Evolutionary conservation across 2,329 filamentous ascomycete genomes (phyloP).

Genomic region (Sarocladium brachiariae): DNA sequence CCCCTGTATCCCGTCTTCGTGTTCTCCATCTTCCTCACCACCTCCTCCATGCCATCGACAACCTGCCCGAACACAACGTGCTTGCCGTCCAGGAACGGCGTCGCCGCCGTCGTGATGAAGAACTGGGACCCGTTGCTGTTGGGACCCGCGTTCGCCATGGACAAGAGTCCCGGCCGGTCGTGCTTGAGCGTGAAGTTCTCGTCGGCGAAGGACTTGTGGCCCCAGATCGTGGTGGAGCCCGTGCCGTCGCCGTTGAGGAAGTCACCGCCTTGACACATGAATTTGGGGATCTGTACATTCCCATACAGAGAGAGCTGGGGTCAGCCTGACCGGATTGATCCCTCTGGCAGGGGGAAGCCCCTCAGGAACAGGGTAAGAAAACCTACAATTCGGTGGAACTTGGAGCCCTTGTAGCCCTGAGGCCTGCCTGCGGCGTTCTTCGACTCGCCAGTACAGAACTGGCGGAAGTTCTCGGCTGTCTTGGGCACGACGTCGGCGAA

Average conservation of each 20-base stretch:
- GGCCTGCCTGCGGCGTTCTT: slow-evolving; percentile 71
- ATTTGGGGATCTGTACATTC: slow-evolving; percentile 94
- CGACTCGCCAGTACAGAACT: slow-evolving; percentile 91
- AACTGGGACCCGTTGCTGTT: slow-evolving; percentile 95
- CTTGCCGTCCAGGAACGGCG: slow-evolving; percentile 84
- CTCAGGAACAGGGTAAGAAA: too few species aligned
- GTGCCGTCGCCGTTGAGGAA: slow-evolving; percentile 92
- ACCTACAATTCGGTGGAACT: slow-evolving; percentile 87
- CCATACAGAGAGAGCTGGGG: too few species aligned
- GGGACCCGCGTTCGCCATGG: slow-evolving; percentile 91
- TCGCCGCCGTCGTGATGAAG: slow-evolving; percentile 88
- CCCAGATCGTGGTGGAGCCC: slow-evolving; percentile 83
- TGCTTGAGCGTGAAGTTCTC: slow-evolving; percentile 84
- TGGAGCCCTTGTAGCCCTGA: slow-evolving; percentile 90
- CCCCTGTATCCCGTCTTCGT: slow-evolving; percentile 64
- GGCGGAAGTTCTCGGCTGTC: slow-evolving; percentile 94
- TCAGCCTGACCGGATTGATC: too few species aligned
- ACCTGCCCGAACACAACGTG: slow-evolving; percentile 95
- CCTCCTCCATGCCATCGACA: slow-evolving; percentile 72
- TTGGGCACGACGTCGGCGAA: slow-evolving; percentile 78
- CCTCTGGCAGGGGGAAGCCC: too few species aligned
- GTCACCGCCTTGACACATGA: slow-evolving; percentile 97
- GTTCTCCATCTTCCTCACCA: slow-evolving; percentile 87
- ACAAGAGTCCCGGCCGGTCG: slow-evolving; percentile 71
- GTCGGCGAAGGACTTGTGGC: slow-evolving; percentile 75